Percentiles rank a stretch among this genome's conserved stretches.
These are phyloP conservation scores for Fistulinella cinereoalba DNA, from an alignment of 1,284 basidiomycete genomes.

Conservation along the genomic window DNA sequence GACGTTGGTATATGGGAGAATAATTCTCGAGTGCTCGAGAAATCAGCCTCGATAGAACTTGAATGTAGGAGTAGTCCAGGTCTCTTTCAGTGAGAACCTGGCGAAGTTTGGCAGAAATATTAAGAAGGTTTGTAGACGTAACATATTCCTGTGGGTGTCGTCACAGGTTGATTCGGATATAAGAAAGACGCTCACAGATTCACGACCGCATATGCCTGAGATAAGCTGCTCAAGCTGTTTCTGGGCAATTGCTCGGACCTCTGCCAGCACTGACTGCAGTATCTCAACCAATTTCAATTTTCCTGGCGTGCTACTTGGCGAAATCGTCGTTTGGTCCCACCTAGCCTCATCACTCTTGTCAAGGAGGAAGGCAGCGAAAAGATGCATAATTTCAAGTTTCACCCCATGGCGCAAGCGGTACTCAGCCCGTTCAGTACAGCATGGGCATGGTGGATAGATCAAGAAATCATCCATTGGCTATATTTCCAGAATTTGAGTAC, in stretches of 20 bases:
- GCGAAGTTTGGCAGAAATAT: conserved; percentile 36
- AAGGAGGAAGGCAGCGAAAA: conserved; percentile 31
- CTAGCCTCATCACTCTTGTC: conserved; percentile 15
- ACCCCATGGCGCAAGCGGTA: conserved; percentile 22
- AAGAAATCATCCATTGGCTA: conserved; percentile 43
- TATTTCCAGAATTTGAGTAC: conserved; percentile 33
- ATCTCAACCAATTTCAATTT: conserved; percentile 20
- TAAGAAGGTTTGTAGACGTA: conserved; percentile 35
- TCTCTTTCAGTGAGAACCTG: conserved; percentile 21
- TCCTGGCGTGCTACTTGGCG: background rate
- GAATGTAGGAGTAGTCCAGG: conserved; percentile 51
- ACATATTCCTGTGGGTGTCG: conserved; percentile 17
- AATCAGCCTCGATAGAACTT: conserved; percentile 43
- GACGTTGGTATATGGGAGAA: conserved; percentile 32
- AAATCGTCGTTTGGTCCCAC: conserved; percentile 1
- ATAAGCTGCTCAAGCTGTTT: conserved; percentile 21
- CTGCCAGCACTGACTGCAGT: conserved; percentile 24
- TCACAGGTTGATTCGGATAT: background rate
- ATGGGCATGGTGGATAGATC: conserved; percentile 36
- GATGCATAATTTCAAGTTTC: conserved; percentile 31
- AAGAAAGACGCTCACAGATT: conserved; percentile 10
- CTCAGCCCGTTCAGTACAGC: conserved; percentile 22
- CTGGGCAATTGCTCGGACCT: conserved; percentile 18
- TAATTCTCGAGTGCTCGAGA: conserved; percentile 36
- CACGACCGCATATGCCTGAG: conserved; percentile 9